Conservation (phyloP, 371 early-diverging fungal species). For the Mortierella polycephala region DNA sequence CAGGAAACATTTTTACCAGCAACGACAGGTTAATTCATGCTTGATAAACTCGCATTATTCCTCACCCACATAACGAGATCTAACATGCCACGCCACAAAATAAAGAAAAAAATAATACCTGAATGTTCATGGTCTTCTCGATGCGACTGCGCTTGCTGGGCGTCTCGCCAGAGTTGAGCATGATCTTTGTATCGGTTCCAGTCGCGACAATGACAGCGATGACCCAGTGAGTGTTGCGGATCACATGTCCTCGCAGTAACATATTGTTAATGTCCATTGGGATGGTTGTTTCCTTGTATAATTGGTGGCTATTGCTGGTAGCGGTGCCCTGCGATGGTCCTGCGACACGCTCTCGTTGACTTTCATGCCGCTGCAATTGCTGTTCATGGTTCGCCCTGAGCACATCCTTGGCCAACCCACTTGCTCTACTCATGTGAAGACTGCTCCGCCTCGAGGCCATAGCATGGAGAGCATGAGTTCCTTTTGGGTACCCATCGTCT, state of each 20-base stretch:
- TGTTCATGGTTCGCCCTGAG: conserved; percentile 47
- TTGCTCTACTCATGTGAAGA: conserved; percentile 32
- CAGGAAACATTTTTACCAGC: neutral
- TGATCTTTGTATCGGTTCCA: conserved; percentile 93
- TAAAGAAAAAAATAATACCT: conserved; percentile 60
- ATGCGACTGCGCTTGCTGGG: conserved; percentile 91
- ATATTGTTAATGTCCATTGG: conserved; percentile 86
- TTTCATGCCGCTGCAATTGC: conserved; percentile 31
- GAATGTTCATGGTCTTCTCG: conserved; percentile 89
- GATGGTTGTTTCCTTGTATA: conserved; percentile 55
- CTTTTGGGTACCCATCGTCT: conserved; percentile 10
- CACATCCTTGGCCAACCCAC: conserved; percentile 46
- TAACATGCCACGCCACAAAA: neutral
- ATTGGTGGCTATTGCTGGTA: conserved; percentile 12
- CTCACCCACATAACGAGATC: neutral
- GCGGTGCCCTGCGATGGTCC: neutral
- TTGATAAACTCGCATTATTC: neutral
- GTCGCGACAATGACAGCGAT: conserved; percentile 90
- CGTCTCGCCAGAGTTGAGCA: conserved; percentile 86
- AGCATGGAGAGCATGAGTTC: conserved; percentile 10
- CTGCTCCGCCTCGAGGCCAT: conserved; percentile 29
- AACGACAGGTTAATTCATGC: neutral
- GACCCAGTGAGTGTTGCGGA: conserved; percentile 91
- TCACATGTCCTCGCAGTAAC: conserved; percentile 88
- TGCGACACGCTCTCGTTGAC: conserved; percentile 5